Conservation (phyloP, 1,139 yeast species). For the Taphrina sp. region DNA sequence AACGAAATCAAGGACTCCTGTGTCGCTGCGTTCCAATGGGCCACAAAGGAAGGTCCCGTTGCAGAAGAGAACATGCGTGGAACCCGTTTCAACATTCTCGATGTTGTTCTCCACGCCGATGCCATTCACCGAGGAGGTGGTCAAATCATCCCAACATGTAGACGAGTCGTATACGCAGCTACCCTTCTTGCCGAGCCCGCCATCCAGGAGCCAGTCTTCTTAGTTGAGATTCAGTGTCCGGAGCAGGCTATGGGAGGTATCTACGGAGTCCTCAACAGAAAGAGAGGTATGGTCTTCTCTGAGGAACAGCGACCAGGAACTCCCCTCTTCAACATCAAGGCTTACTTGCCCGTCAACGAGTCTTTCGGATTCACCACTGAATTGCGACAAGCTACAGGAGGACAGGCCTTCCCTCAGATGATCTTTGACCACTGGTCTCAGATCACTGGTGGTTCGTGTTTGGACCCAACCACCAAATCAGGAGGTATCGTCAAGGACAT, state of each 20-base stretch:
- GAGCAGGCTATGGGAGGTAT: constrained; percentile 99
- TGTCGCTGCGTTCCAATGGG: constrained; percentile 99
- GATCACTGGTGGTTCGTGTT: constrained; percentile 78
- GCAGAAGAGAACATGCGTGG: constrained; percentile 96
- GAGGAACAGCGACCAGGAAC: constrained; percentile 99
- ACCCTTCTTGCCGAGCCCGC: constrained; percentile 98
- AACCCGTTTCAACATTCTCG: constrained; percentile 95
- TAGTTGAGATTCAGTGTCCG: constrained; percentile 99
- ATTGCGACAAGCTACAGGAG: constrained; percentile 99
- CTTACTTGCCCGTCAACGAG: constrained; percentile 99
- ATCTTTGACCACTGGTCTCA: constrained; percentile 98
- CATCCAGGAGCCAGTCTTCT: constrained; percentile 98
- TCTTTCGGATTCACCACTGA: constrained; percentile 99
- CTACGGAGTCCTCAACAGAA: constrained; percentile 98
- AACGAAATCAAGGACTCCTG: constrained; percentile 99
- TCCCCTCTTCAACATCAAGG: constrained; percentile 98
- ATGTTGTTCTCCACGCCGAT: constrained; percentile 99
- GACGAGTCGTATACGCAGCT: constrained; percentile 99
- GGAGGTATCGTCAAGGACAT: constrained; percentile 86
- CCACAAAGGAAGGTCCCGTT: constrained; percentile 99
- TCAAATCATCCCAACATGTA: constrained; percentile 99
- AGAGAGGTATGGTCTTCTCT: constrained; percentile 99
- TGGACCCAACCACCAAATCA: constrained; percentile 89
- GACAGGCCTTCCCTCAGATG: constrained; percentile 99
- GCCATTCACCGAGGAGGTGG: constrained; percentile 99